Percentiles rank a stretch among this genome's conserved stretches.
Conservation (phyloP, 139 green algal genomes). For the Chlorella sp. region DNA sequence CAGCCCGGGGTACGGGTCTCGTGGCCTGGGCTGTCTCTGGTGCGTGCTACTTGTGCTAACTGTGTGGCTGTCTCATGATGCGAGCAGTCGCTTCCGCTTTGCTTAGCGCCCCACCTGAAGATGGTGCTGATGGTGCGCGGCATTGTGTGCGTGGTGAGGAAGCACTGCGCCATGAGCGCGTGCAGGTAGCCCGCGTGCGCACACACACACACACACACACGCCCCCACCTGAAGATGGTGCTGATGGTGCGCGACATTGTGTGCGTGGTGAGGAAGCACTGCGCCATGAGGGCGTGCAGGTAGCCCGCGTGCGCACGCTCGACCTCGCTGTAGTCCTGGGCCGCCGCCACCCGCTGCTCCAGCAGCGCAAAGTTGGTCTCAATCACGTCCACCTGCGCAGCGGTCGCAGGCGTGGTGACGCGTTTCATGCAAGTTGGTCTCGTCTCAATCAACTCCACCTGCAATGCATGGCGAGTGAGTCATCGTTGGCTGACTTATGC, state of each 20-base stretch:
- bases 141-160: slow-evolving; percentile 51
- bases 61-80: no score
- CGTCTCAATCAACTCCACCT: no score
- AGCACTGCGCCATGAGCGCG: slow-evolving; percentile 61
- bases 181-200: slow-evolving; percentile 59
- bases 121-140: slow-evolving; percentile 41
- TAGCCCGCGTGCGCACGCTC: slow-evolving; percentile 59
- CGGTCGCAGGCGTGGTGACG: not conserved
- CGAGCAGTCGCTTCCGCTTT: not conserved
- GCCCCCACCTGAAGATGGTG: slow-evolving; percentile 44
- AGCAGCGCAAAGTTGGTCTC: slow-evolving; percentile 55
- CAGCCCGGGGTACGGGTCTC: not conserved
- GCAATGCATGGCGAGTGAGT: no score
- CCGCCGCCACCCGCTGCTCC: slow-evolving; percentile 34
- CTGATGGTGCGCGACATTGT: slow-evolving; percentile 37
- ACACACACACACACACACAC: not conserved
- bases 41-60: no score
- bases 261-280: slow-evolving; percentile 62
- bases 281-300: slow-evolving; percentile 51
- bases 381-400: slow-evolving; percentile 73
- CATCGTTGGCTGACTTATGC: no score
- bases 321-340: slow-evolving; percentile 35
- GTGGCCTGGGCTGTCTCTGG: not conserved
- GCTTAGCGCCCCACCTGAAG: slow-evolving; percentile 28
- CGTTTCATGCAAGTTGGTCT: not conserved